Evolutionary conservation across 2,329 filamentous ascomycete genomes (phyloP), one percentile per base, ranked within the genome.

Genomic region (Cercospora zeae-maydis): DNA sequence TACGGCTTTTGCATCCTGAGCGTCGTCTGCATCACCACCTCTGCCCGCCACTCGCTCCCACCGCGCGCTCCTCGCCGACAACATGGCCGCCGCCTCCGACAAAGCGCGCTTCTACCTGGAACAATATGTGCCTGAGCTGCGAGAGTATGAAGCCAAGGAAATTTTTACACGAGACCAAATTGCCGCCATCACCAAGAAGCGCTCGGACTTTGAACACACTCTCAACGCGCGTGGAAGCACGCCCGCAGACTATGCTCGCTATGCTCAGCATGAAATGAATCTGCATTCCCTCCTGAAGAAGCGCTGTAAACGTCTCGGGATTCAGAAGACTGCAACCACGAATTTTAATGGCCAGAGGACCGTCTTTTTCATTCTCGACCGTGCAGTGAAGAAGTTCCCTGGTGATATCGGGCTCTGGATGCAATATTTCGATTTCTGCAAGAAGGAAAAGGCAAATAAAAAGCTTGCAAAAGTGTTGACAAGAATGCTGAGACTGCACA

Each of bases 71-170:
- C 6, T 19, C 47, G 11, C 31, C 56, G 14, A 24, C 42, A 49
- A 47, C 19, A 96, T 96, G 92, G 86, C 92, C 1, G 89, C 87
- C 45, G 88, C 95, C 63, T 89, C 90, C 67, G 95, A 98, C 74
- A 98, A 97, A 79, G 95, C 93, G 61, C 91, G 93, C 63, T 98
- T 93, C 79, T 97, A 91, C 78, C 85, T 98, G 67, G 95, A 99
- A 80, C 89, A 93, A 70, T 89, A 90, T 1, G 91, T 97, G 47
- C 92, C 93, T 14, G 93, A 98, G 77, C 84, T 99, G 62, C 91
- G 92, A 66, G 92, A 96, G 72, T 96, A 92, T 77, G 90, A 96
- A 78, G 86, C 91, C 68, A 97, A 96, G 77, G 88, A 91, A 71
- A 90, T 99, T 70, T 99, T 99, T 79, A 86, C 84, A 21, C 71